phyloP scores from a whole-genome alignment of 2,329 filamentous ascomycete species.

The Alternaria burnsii region DNA sequence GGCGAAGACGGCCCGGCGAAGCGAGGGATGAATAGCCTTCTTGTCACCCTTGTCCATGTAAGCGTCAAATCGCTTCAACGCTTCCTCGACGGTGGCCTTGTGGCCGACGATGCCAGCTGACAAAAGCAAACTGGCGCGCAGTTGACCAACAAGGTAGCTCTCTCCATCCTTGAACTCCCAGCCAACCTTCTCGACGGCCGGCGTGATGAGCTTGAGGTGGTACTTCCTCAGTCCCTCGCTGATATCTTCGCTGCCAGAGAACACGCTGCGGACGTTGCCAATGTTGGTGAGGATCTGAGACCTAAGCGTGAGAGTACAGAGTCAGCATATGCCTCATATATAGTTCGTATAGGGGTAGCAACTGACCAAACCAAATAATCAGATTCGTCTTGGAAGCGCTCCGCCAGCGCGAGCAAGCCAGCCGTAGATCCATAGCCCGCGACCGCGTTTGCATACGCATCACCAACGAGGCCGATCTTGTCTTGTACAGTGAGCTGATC shows the following conservation, averaged over 20 bases:
- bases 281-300: conserved; percentile 82
- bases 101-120: conserved; percentile 81
- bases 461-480: conserved; percentile 91
- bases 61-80: conserved; percentile 79
- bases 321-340: not conserved
- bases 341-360: not conserved
- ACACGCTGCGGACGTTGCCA: conserved; percentile 81
- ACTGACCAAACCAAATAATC: conserved; percentile 82
- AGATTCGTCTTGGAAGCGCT: conserved; percentile 82
- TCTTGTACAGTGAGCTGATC: conserved; percentile 82
- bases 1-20: conserved; percentile 82
- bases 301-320: not conserved
- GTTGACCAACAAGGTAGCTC: conserved; percentile 80
- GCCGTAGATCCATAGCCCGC: conserved; percentile 85
- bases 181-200: conserved; percentile 79
- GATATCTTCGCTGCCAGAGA: conserved; percentile 77
- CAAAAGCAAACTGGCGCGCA: conserved; percentile 81
- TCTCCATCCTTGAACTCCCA: conserved; percentile 85
- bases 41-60: conserved; percentile 74
- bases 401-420: conserved; percentile 81
- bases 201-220: conserved; percentile 76
- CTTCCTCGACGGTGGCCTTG: conserved; percentile 74
- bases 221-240: conserved; percentile 80
- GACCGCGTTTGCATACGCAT: conserved; percentile 86
- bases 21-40: conserved; percentile 78